phyloP scores from a whole-genome alignment of 2,329 filamentous ascomycete genomes.

The Aspergillus nomiae region DNA sequence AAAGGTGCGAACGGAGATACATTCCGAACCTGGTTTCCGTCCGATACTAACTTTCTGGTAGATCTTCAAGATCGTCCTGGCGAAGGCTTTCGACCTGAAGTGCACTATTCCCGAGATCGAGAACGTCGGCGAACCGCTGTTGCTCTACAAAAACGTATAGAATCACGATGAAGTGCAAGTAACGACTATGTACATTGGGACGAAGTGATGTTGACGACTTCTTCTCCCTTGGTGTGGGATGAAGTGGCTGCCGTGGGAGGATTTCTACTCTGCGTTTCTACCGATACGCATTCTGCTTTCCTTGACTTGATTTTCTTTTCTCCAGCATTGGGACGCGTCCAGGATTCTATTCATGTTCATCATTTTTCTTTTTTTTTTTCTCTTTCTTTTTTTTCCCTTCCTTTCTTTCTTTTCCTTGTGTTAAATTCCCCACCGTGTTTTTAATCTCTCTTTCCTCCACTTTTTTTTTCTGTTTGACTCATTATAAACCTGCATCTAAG shows the following conservation, averaged over 20 bases:
- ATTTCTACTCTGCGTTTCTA: not conserved
- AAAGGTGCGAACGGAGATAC: constrained; percentile 65
- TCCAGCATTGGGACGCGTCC: constrained; percentile 27
- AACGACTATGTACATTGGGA: constrained; percentile 40
- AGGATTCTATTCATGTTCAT: constrained; percentile 20
- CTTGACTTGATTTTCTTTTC: constrained; percentile 12
- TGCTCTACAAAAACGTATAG: constrained; percentile 73
- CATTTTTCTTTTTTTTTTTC: constrained; percentile 14
- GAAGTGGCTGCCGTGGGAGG: constrained; percentile 7
- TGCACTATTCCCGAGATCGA: constrained; percentile 99
- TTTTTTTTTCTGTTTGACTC: constrained; percentile 4
- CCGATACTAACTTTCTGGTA: constrained; percentile 45
- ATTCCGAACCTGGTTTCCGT: not conserved
- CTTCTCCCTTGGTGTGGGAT: constrained; percentile 15
- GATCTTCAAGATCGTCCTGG: constrained; percentile 99
- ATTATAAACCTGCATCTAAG: constrained; percentile 1
- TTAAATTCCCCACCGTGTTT: constrained; percentile 19
- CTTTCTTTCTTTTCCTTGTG: constrained; percentile 17
- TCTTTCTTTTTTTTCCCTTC: constrained; percentile 18
- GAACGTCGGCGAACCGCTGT: constrained; percentile 91
- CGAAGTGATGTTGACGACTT: constrained; percentile 37
- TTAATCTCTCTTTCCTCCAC: constrained; percentile 8
- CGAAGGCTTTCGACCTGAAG: constrained; percentile 97
- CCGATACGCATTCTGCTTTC: constrained; percentile 9
- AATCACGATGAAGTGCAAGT: constrained; percentile 15